These are phyloP conservation scores for Rutstroemia sp. DNA, from an alignment of 2,329 filamentous ascomycete genomes.

Conservation along the genomic window DNA sequence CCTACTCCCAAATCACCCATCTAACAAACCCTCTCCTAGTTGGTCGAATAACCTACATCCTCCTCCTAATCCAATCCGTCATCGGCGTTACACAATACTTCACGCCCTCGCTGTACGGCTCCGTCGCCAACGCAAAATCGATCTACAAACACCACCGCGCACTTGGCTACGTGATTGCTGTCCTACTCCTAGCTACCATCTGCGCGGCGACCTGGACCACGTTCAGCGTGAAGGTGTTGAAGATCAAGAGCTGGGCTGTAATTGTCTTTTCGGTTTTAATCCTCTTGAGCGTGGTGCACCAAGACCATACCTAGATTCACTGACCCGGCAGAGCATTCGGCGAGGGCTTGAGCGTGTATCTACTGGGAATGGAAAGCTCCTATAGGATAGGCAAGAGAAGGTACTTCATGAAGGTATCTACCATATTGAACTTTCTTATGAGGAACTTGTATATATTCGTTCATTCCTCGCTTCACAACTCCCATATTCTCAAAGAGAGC, in stretches of 20 bases:
- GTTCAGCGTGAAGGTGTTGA: constrained; percentile 61
- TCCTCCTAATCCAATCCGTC: constrained; percentile 64
- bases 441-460: constrained; percentile 10
- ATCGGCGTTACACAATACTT: constrained; percentile 82
- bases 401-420: neutral
- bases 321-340: constrained; percentile 4
- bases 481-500: neutral
- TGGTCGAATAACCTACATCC: constrained; percentile 66
- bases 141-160: constrained; percentile 86
- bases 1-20: no score
- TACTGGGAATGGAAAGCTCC: neutral
- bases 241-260: constrained; percentile 71
- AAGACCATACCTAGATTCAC: constrained; percentile 12
- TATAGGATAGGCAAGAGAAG: neutral
- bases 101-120: constrained; percentile 65
- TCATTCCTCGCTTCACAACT: neutral
- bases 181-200: constrained; percentile 67
- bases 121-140: constrained; percentile 69
- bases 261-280: constrained; percentile 59
- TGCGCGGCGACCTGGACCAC: constrained; percentile 67
- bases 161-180: constrained; percentile 65
- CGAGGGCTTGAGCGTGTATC: constrained; percentile 7
- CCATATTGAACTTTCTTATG: constrained; percentile 17
- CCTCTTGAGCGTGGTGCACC: constrained; percentile 55
- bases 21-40: no score